Percentiles rank a stretch among this genome's conserved stretches.
Evolutionary conservation across 257 asterid genomes (phyloP).

Genomic region (Jacaranda mimosifolia): DNA sequence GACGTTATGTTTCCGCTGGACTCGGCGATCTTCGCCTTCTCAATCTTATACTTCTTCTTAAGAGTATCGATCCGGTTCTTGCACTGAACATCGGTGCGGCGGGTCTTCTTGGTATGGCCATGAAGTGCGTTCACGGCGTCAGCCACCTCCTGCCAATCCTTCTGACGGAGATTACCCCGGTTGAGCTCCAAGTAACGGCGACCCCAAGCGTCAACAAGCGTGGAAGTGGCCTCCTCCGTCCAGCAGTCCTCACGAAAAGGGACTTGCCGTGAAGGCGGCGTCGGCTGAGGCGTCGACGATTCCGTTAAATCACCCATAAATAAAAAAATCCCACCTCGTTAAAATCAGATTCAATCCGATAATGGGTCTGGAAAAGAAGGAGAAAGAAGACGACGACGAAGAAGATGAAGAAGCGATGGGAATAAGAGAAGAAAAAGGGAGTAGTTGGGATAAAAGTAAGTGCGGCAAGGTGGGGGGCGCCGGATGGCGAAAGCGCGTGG

Average conservation of each 20-base stretch:
- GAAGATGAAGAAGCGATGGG: neutral
- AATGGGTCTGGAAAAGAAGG: neutral
- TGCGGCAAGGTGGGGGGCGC: conserved; percentile 44
- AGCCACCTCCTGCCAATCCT: conserved; percentile 91
- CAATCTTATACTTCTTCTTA: conserved; percentile 85
- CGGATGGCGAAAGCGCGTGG: conserved; percentile 50
- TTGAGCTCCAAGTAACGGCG: conserved; percentile 76
- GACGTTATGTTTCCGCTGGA: conserved; percentile 55
- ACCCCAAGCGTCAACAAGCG: conserved; percentile 87
- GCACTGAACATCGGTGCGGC: conserved; percentile 82
- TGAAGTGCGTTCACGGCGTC: conserved; percentile 72
- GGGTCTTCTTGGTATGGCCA: conserved; percentile 71
- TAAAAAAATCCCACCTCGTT: neutral
- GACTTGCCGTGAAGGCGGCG: conserved; percentile 54
- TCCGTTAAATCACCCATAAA: conserved; percentile 68
- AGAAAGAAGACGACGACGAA: neutral
- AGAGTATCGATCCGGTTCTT: conserved; percentile 94
- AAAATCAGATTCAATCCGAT: neutral
- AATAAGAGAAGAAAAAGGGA: neutral
- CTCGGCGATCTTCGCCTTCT: conserved; percentile 67
- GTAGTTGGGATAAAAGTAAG: conserved; percentile 38
- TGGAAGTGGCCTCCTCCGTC: conserved; percentile 86
- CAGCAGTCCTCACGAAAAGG: conserved; percentile 89
- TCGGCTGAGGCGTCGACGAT: conserved; percentile 46
- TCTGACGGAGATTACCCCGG: conserved; percentile 80